Conservation (phyloP, 305 asterid species). For the Coffea humblotiana region DNA sequence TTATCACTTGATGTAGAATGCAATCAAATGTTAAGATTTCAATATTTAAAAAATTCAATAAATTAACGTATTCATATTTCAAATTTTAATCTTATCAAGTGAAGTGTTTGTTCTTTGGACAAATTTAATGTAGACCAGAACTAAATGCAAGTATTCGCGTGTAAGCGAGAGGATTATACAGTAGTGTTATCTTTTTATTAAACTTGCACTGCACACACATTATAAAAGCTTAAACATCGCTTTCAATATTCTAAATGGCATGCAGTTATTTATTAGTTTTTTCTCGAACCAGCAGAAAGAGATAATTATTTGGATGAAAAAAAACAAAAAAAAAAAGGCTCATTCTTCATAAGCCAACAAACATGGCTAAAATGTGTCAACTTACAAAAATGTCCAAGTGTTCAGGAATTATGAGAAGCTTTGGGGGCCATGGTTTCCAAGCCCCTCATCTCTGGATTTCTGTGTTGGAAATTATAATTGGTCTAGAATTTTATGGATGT, state of each 20-base stretch:
- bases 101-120: no score
- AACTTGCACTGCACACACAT: background rate
- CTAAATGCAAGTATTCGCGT: no score
- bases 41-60: no score
- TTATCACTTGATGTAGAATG: no score
- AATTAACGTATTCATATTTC: no score
- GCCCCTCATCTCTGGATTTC: background rate
- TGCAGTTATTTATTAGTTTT: background rate
- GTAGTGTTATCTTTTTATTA: no score
- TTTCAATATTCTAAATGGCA: background rate
- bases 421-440: constrained; percentile 5
- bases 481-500: background rate
- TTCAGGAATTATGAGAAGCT: background rate
- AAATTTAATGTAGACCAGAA: no score
- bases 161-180: no score
- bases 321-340: background rate
- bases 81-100: background rate
- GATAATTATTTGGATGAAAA: background rate
- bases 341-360: background rate
- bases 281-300: background rate
- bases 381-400: background rate
- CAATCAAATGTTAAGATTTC: no score
- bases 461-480: background rate
- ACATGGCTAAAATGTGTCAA: background rate
- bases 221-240: background rate